Base-by-base conservation (phyloP, 306 rosid genomes). In the Mimosa pudica region DNA sequence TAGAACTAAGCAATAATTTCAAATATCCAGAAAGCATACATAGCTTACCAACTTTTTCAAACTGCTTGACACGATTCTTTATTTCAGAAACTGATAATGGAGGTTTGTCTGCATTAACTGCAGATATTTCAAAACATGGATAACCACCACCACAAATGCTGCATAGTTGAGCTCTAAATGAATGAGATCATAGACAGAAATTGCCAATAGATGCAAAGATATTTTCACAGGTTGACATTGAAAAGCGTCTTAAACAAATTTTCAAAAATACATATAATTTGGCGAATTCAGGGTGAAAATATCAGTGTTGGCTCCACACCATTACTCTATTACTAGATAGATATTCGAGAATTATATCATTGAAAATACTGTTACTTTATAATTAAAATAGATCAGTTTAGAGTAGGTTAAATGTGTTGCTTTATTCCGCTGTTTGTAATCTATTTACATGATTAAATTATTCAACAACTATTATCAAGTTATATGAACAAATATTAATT, bases 41-140 rank as follows among this genome's bases (percentile, higher is more conserved):
- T 58, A 77, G 20, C 95, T 92, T 82, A 94, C 98, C 98, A 83
- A 71, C 86, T 80, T 87, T 83, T 81, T 89, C 90, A 68, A 94
- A 94, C 86, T 91, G 97, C 89, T 90, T 84, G 76, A 94, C 86
- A 12, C 98, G 97, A 69, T 91, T 92, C 84, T 86, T 94, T 77
- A 92, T 84, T 78, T 89, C 81, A 73, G 90, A 85, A 77, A 89
- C 85, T 0, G 86, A 86, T 58, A 94, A 86, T 67, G 97, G 97
- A 82, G 98, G 97, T 82, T 94, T 94, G 88, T 94, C 98, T 61
- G 98, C 93, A 84, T 92, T 94, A 80, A 94, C 87, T 51, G 97
- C 98, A 68, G 98, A 89, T 84, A 94, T 69, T 91, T 94, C 97
- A 77, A 92, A 94, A 87, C 98, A 92, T 30, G 97, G 97, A 85